A percentile compares a stretch with the other conserved stretches of the same genome.
phyloP scores from a whole-genome alignment of 2,329 filamentous ascomycete genomes.

The Hirsutella thompsonii region DNA sequence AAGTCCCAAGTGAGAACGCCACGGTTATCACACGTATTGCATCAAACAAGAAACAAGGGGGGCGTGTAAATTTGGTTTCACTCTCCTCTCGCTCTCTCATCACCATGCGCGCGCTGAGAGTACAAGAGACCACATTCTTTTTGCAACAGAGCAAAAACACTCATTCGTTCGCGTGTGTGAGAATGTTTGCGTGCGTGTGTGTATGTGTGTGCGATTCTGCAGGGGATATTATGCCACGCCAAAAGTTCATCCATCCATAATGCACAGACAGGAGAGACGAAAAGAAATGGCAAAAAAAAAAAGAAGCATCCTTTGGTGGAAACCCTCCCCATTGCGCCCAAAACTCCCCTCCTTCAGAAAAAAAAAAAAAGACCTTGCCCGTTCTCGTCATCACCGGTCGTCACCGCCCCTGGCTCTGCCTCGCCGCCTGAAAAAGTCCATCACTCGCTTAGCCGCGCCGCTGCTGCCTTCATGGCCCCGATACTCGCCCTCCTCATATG shows the following conservation, averaged over 20 bases:
- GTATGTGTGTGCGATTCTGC: not conserved
- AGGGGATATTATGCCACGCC: not conserved
- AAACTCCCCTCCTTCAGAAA: not conserved
- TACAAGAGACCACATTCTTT: no score
- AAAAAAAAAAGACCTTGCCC: no score
- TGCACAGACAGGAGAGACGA: not conserved
- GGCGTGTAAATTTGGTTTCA: no score
- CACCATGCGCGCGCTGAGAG: no score
- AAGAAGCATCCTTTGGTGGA: no score
- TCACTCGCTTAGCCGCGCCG: slow-evolving; percentile 79
- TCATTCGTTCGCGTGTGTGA: no score
- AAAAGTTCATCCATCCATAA: not conserved
- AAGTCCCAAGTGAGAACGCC: no score
- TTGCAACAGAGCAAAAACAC: no score
- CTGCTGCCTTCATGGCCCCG: slow-evolving; percentile 68
- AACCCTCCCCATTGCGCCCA: not conserved
- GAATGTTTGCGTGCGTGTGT: no score
- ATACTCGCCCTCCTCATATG: slow-evolving; percentile 63
- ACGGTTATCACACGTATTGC: no score
- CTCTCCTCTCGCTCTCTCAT: no score
- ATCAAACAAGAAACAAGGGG: no score
- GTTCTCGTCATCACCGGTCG: slow-evolving; percentile 27
- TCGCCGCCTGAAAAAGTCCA: slow-evolving; percentile 93
- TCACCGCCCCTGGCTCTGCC: slow-evolving; percentile 59
- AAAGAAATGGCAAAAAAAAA: not conserved